phyloP scores from a whole-genome alignment of 768 basidiomycete genomes.

The Sutorius australiensis region DNA sequence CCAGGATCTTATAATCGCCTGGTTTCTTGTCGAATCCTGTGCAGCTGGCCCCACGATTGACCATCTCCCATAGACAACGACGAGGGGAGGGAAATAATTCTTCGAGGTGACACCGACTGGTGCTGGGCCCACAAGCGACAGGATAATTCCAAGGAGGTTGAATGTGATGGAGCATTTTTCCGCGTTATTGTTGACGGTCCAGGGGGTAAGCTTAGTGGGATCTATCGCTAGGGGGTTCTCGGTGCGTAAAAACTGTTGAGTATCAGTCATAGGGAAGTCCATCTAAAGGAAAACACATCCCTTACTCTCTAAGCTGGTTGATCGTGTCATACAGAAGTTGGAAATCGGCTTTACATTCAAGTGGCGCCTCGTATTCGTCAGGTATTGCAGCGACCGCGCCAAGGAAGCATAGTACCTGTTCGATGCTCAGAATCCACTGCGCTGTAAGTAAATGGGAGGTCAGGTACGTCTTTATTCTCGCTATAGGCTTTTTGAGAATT shows the following conservation, averaged over 20 bases:
- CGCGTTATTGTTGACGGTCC: not conserved
- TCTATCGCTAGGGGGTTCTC: not conserved
- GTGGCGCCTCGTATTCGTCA: not conserved
- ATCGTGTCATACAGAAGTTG: not conserved
- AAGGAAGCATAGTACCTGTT: no score
- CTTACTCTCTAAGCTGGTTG: not conserved
- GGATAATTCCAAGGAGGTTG: not conserved
- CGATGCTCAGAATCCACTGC: no score
- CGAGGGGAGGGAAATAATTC: not conserved
- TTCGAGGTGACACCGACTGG: not conserved
- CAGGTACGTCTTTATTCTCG: no score
- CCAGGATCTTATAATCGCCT: no score
- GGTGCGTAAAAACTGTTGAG: not conserved
- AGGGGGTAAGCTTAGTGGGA: not conserved
- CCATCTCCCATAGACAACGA: not conserved
- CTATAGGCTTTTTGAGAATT: no score
- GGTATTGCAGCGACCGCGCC: not conserved
- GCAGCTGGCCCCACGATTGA: not conserved
- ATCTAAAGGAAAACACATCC: not conserved
- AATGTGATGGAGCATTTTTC: not conserved
- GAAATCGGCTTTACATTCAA: not conserved
- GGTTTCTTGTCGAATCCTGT: no score
- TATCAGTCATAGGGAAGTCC: not conserved
- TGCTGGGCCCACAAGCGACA: not conserved
- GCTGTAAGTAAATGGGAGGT: no score